Conservation (phyloP, 176 grass and related monocot species). For the Rhynchospora breviuscula region DNA sequence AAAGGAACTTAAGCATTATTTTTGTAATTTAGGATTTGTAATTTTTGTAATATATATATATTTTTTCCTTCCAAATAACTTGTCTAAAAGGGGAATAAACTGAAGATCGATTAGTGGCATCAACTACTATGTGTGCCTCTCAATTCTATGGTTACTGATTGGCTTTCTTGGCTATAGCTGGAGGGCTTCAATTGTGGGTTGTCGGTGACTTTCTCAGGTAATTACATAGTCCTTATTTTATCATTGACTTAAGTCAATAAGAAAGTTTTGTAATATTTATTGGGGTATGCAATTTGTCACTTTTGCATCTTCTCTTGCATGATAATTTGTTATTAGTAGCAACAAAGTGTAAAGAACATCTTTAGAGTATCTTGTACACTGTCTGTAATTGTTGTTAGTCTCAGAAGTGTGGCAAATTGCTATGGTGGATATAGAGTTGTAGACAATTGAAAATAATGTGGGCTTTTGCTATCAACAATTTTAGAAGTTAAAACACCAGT, state of each 20-base stretch:
- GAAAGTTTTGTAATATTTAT: neutral
- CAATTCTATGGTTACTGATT: slow-evolving; percentile 70
- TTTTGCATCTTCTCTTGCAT: neutral
- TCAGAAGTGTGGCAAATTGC: too few species aligned
- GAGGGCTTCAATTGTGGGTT: slow-evolving; percentile 80
- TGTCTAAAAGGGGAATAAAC: too few species aligned
- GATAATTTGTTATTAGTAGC: neutral
- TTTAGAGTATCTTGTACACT: neutral
- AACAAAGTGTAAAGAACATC: neutral
- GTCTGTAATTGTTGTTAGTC: too few species aligned
- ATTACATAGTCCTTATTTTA: neutral
- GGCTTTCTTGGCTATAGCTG: slow-evolving; percentile 66
- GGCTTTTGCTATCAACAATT: too few species aligned
- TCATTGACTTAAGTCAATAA: neutral
- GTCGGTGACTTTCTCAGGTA: slow-evolving; percentile 82
- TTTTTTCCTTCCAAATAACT: too few species aligned
- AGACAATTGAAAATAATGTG: too few species aligned
- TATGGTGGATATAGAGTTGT: too few species aligned
- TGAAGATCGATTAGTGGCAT: too few species aligned
- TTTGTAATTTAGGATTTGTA: slow-evolving; percentile 56
- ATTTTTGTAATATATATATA: too few species aligned
- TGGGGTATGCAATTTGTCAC: neutral
- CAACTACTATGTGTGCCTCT: slow-evolving; percentile 96
- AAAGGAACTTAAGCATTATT: neutral
- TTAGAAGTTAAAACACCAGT: too few species aligned